Evolutionary conservation across 306 rosid genomes (phyloP).

Genomic region (Dalbergia oliveri): DNA sequence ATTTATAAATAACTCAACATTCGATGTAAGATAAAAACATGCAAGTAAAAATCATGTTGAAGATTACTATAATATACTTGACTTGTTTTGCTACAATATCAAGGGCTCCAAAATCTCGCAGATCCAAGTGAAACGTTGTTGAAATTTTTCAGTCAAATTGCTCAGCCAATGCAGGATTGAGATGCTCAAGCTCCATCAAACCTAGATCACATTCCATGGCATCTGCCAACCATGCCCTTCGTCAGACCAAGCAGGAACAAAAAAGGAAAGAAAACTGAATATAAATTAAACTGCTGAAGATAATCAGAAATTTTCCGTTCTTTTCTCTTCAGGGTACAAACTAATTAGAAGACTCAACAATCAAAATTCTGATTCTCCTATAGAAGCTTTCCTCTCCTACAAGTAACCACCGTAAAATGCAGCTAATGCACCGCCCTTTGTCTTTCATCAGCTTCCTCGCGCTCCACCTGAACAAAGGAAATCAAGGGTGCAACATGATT

Average conservation of each 20-base stretch:
- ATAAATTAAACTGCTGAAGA: neutral
- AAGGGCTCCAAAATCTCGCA: neutral
- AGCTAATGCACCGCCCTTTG: constrained; percentile 60
- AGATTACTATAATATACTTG: neutral
- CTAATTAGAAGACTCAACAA: constrained; percentile 26
- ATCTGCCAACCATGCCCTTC: constrained; percentile 9
- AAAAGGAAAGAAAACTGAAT: neutral
- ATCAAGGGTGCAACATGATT: constrained; percentile 2
- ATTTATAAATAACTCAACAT: no score
- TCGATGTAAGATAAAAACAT: neutral
- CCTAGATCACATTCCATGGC: neutral
- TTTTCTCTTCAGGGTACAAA: constrained; percentile 1
- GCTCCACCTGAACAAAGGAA: constrained; percentile 56
- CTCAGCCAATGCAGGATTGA: constrained; percentile 4
- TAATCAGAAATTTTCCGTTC: neutral
- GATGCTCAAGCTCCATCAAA: constrained; percentile 4
- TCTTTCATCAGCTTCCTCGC: constrained; percentile 61
- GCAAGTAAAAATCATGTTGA: constrained; percentile 1
- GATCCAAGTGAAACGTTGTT: neutral
- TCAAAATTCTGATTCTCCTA: constrained; percentile 34
- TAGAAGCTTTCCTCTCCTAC: constrained; percentile 16
- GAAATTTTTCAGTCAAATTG: neutral
- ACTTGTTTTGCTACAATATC: neutral
- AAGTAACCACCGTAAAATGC: constrained; percentile 18
- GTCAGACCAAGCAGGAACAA: neutral